A percentile compares a stretch with the other conserved stretches of the same genome.
Evolutionary conservation across 2,329 filamentous ascomycete species (phyloP).

Genomic region (Claviceps quebecensis): DNA sequence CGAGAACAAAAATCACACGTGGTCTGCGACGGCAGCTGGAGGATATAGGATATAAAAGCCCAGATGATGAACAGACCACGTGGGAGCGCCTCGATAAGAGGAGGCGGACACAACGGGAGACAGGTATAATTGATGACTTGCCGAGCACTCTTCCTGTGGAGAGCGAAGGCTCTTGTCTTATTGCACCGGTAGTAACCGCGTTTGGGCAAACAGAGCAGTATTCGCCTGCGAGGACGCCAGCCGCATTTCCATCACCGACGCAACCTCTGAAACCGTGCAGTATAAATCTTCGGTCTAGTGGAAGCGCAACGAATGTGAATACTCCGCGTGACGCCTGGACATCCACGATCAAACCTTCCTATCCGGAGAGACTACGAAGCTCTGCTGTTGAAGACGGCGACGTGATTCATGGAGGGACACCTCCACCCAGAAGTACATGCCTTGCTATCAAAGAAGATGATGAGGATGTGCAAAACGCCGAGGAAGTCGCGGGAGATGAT

Average conservation of each 20-base stretch:
- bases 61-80: slow-evolving; percentile 4
- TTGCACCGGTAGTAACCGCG: slow-evolving; percentile 21
- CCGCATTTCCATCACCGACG: slow-evolving; percentile 8
- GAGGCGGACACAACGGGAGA: neutral
- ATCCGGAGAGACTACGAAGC: neutral
- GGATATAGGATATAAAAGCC: slow-evolving; percentile 9
- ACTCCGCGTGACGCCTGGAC: slow-evolving; percentile 13
- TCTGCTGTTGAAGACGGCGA: neutral
- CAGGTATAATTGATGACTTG: slow-evolving; percentile 1
- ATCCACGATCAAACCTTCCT: neutral
- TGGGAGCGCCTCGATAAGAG: neutral
- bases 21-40: slow-evolving; percentile 7
- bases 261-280: slow-evolving; percentile 1
- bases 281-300: slow-evolving; percentile 15
- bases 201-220: slow-evolving; percentile 25
- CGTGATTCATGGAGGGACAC: neutral
- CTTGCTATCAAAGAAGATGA: neutral
- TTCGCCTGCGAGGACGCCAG: slow-evolving; percentile 10
- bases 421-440: neutral
- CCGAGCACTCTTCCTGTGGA: slow-evolving; percentile 11
- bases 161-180: slow-evolving; percentile 17
- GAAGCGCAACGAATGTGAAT: slow-evolving; percentile 22
- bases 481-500: slow-evolving; percentile 7
- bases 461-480: neutral
- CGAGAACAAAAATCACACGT: slow-evolving; percentile 9